Percentiles rank a stretch among this genome's conserved stretches.
These are phyloP conservation scores for Hanseniaspora thailandica DNA, from an alignment of 805 yeast genomes.

Conservation along the genomic window DNA sequence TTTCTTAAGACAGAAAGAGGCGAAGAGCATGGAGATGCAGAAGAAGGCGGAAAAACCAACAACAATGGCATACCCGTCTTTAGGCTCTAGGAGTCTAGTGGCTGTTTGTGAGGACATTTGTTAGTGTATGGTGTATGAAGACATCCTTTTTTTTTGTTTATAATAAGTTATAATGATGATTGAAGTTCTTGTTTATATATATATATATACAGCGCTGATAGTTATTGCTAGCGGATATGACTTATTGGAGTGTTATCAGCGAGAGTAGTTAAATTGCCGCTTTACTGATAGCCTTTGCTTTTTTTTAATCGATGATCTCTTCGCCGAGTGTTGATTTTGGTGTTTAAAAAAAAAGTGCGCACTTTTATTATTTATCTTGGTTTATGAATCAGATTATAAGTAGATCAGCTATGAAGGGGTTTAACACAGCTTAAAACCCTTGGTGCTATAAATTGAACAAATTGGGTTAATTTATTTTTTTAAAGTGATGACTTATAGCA, in stretches of 20 bases:
- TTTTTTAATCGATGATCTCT: not conserved
- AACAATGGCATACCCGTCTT: constrained; percentile 66
- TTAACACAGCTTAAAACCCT: no score
- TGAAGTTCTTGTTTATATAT: not conserved
- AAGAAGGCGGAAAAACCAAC: constrained; percentile 79
- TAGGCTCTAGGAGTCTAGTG: constrained; percentile 12
- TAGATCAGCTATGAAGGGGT: no score
- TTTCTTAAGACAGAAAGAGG: constrained; percentile 57
- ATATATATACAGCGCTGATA: not conserved
- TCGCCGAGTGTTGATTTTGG: not conserved
- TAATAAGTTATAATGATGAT: not conserved
- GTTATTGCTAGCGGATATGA: not conserved
- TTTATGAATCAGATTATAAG: no score
- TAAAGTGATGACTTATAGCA: no score
- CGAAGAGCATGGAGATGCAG: constrained; percentile 65
- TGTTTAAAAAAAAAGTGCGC: not conserved
- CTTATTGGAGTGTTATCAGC: not conserved
- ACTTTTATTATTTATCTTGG: not conserved
- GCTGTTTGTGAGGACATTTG: constrained; percentile 10
- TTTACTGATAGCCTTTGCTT: not conserved
- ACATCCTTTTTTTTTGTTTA: not conserved
- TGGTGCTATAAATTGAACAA: no score
- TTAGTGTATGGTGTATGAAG: not conserved
- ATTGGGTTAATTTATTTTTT: no score
- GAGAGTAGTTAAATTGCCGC: no score